Conservation (phyloP, 805 yeast species). For the Candida tallmaniae region DNA sequence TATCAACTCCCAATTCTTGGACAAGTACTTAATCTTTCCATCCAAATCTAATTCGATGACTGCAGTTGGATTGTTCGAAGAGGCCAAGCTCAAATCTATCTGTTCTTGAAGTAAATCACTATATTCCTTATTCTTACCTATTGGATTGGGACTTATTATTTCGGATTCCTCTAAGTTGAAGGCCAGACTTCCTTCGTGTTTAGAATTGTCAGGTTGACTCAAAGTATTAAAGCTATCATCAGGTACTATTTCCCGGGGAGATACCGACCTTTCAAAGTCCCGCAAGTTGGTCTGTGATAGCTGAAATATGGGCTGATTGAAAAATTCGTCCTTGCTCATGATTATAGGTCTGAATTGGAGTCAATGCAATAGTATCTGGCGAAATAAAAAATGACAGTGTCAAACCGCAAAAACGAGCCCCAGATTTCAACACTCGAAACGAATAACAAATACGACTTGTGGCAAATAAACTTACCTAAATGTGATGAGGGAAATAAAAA, state of each 20-base stretch:
- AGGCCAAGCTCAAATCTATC: constrained; percentile 56
- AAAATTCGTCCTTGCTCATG: constrained; percentile 11
- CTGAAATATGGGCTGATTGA: constrained; percentile 15
- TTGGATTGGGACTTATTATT: constrained; percentile 1
- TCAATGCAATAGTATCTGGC: too few relatives aligned
- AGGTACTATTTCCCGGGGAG: constrained; percentile 26
- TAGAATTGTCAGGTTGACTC: not conserved
- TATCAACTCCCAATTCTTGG: constrained; percentile 73
- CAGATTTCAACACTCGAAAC: too few relatives aligned
- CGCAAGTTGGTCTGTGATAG: constrained; percentile 14
- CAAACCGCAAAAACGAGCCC: too few relatives aligned
- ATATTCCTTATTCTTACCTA: constrained; percentile 5
- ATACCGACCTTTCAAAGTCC: constrained; percentile 27
- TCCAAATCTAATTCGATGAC: constrained; percentile 79
- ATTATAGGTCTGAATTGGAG: too few relatives aligned
- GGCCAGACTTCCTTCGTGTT: not conserved
- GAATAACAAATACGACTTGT: too few relatives aligned
- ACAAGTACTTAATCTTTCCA: constrained; percentile 70
- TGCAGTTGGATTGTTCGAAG: constrained; percentile 68
- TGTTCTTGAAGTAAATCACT: constrained; percentile 32
- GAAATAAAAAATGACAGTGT: too few relatives aligned
- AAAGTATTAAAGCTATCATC: not conserved
- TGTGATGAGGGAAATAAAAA: not conserved
- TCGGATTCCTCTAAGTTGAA: not conserved
- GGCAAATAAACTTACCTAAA: too few relatives aligned